Conservation (phyloP, 345 rosid species). For the Heritiera littoralis region DNA sequence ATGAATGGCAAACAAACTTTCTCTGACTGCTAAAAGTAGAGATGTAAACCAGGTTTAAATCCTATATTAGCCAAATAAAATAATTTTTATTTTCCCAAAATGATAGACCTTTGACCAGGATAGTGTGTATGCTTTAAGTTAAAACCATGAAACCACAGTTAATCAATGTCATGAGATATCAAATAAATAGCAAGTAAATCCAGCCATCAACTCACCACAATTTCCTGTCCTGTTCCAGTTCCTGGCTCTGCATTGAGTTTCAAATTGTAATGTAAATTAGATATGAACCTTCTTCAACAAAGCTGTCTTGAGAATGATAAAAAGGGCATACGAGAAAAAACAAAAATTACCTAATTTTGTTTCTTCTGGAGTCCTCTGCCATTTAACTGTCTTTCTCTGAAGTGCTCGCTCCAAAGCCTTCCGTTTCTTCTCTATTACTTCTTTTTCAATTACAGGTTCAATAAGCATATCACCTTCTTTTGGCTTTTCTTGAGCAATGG, state of each 20-base stretch:
- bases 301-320: not conserved
- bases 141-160: not conserved
- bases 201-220: conserved; percentile 41
- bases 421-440: conserved; percentile 44
- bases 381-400: conserved; percentile 33
- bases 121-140: not conserved
- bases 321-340: not conserved
- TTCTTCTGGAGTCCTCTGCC: conserved; percentile 38
- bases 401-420: conserved; percentile 43
- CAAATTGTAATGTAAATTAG: conserved; percentile 1
- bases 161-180: not conserved
- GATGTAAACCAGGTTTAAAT: not conserved
- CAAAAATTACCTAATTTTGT: conserved; percentile 37
- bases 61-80: not conserved
- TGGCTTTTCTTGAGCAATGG: conserved; percentile 45
- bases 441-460: conserved; percentile 50
- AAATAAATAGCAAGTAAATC: not conserved
- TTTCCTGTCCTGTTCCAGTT: conserved; percentile 54
- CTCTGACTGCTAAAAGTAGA: not conserved
- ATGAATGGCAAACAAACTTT: not conserved
- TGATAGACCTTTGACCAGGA: not conserved
- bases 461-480: conserved; percentile 44
- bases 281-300: not conserved
- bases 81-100: not conserved
- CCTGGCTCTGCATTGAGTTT: conserved; percentile 47